Evolutionary conservation across 129 eudicot genomes (phyloP), one percentile per base, ranked within the genome.

Genomic region (Chrysanthemum seticuspe): DNA sequence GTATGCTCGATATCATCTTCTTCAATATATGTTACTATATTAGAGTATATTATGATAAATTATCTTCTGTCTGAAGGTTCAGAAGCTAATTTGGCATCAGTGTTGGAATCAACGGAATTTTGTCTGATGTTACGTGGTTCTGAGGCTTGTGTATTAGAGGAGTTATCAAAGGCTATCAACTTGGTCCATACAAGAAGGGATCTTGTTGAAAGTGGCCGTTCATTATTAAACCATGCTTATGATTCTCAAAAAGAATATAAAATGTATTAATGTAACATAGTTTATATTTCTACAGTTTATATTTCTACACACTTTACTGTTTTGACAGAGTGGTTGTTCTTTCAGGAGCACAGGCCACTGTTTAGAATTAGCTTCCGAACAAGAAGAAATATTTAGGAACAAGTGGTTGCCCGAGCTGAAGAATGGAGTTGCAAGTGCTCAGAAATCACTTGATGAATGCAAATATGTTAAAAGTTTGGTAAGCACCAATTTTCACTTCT

Each of bases 151-250:
- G 83, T 90, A 53, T 74, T 95, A 82, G 99, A 95, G 82, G 97
- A 90, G 78, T 76, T 95, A 87, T 89, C 84, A 71, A 88, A 88
- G 74, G 97, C 99, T 67, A 86, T 90, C 62, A 78, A 85, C 76
- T 83, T 95, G 88, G 94, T 90, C 36, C 96, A 90, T 82, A 84
- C 80, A 70, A 82, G 89, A 62, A 68, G 84, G 76, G 89, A 86
- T 82, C 97, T 95, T 44, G 94, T 83, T 73, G 97, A 90, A 75
- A 95, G 99, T 72, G 97, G 99, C 54, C 97, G 75, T 81, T 72
- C 96, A 9, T 78, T 90, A 83, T 73, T 95, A 76, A 79, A 76
- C 75, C 99, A 95, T 83, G 99, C 97, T 62, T 83, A 88, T 76
- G 81, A 79, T 81, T 84, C 86, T 47, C 96, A 84, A 72, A 87